Base-by-base conservation (phyloP, 2,329 filamentous ascomycete species). In the Pseudovirgaria hyperparasitica region DNA sequence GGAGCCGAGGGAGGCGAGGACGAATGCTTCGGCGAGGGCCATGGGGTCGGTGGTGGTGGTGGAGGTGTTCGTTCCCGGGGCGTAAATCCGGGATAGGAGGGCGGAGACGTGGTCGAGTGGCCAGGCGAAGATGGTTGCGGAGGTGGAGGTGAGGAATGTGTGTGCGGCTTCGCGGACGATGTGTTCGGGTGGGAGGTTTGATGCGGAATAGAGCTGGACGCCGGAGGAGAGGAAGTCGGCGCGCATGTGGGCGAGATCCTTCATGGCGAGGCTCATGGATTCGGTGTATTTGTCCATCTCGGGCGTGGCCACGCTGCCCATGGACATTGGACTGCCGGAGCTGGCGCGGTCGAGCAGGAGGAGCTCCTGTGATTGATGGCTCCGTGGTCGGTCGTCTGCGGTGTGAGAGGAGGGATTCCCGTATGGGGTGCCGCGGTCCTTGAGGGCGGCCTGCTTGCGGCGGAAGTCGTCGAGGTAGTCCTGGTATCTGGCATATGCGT, bases 41-140 rank as follows among this genome's bases (percentile, higher is more conserved):
- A 52, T 47, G 6, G 43, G 26, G 23, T 54, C 46, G 1, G 45
- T 38, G 5, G 23, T 32, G 16, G 36, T 31, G 16, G 41, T 34
- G n/a, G n/a, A n/a, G n/a, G n/a, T n/a, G n/a, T n/a, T n/a, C n/a
- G n/a, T n/a, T n/a, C n/a, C n/a, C 3, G 45, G 42, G 11, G 43
- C 38, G 30, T 53, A 55, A 6, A 55, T 36, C 10, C 44, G 42
- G n/a, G 53, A 41, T 3, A 54, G 36, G 14, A 54, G 41, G 9
- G 46, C 43, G 16, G 53, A 41, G 5, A 38, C 41, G 19, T 54
- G 42, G 9, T 36, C 31, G 16, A 42, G 43, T 4, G 42, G 46
- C 45, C 48, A 50, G 37, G 53, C 51, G 30, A 43, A 53, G 9
- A 54, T 19, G 6, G 54, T 37, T n/a, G 49, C 52, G 5, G 49